Conservation (phyloP, 495 filamentous ascomycete species). For the Podospora didyma region DNA sequence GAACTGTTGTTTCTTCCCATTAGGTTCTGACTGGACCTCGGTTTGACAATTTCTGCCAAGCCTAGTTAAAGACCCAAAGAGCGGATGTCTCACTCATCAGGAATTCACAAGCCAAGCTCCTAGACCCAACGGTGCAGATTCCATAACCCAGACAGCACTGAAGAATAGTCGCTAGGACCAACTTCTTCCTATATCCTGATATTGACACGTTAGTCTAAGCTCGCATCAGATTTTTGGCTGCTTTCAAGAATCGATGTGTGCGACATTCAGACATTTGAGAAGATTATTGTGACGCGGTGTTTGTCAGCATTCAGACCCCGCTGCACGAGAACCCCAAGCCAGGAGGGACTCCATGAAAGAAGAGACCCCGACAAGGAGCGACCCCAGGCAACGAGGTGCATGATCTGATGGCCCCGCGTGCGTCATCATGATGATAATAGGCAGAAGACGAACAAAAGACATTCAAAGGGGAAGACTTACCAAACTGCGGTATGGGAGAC, state of each 20-base stretch:
- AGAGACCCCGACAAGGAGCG: slow-evolving; percentile 2
- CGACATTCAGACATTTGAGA: slow-evolving; percentile 45
- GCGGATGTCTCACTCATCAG: too few species aligned
- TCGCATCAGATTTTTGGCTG: too few species aligned
- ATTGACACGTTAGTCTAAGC: too few species aligned
- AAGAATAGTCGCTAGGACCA: too few species aligned
- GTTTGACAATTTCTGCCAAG: too few species aligned
- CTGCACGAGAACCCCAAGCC: not conserved
- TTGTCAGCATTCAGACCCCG: slow-evolving; percentile 38
- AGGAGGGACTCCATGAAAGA: slow-evolving; percentile 7
- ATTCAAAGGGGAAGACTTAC: slow-evolving; percentile 1
- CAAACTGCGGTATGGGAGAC: not conserved
- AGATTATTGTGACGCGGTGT: slow-evolving; percentile 48
- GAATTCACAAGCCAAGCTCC: too few species aligned
- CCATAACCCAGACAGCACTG: too few species aligned
- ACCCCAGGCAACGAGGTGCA: slow-evolving; percentile 22
- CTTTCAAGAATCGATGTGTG: not conserved
- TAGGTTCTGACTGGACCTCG: too few species aligned
- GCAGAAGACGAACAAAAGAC: not conserved
- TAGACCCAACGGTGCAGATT: too few species aligned
- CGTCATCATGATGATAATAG: slow-evolving; percentile 42
- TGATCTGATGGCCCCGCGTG: slow-evolving; percentile 49
- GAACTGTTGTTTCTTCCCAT: too few species aligned
- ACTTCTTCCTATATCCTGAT: too few species aligned
- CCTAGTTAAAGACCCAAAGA: too few species aligned